Base-by-base conservation (phyloP, 2,329 filamentous ascomycete genomes). In the Fusarium pseudoanthophilum region DNA sequence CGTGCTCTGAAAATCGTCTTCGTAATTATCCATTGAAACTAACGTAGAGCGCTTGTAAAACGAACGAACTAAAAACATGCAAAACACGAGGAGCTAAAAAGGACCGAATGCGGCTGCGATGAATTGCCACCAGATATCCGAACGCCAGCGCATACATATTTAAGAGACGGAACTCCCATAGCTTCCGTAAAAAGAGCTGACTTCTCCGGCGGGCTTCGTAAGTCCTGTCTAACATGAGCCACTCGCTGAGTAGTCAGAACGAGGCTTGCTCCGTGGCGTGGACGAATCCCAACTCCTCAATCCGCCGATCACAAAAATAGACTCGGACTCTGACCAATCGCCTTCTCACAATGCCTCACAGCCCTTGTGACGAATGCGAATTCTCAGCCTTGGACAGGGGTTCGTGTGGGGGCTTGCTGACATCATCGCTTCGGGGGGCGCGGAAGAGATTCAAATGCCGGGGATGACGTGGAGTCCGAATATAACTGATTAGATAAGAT, bases 331-430 rank as follows among this genome's bases (percentile, higher is more conserved):
- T 37, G 32, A 21, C 63, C 63, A 66, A 57, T 66, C 5, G 30
- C 11, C 6, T 10, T 8, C 4, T 13, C 30, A 2, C 16, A 11
- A 7, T 7, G 24, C 24, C 26, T 16, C n/a, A 64, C 24, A 24
- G 5, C 20, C 40, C 55, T 11, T 30, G 48, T 46, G 26, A 26
- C 2, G 20, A 32, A 28, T 46, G 26, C 48, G 40, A 48, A 56
- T 55, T 65, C 48, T 56, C 40, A 65, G 63, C 60, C 60, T 46
- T 36, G 15, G 8, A 6, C 48, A 65, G 40, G 63, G 60, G 16
- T 65, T 8, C 6, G 28, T n/a, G 40, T 57, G 63, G 63, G 63
- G 63, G 63, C 60, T 53, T 53, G 60, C 60, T 65, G 60, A 65
- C 40, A 36, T 56, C 30, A 58, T 53, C 13, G 30, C 16, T 34